Evolutionary conservation across 768 basidiomycete genomes (phyloP), one percentile per base, ranked within the genome.

Genomic region (Sporobolomyces phaffii): DNA sequence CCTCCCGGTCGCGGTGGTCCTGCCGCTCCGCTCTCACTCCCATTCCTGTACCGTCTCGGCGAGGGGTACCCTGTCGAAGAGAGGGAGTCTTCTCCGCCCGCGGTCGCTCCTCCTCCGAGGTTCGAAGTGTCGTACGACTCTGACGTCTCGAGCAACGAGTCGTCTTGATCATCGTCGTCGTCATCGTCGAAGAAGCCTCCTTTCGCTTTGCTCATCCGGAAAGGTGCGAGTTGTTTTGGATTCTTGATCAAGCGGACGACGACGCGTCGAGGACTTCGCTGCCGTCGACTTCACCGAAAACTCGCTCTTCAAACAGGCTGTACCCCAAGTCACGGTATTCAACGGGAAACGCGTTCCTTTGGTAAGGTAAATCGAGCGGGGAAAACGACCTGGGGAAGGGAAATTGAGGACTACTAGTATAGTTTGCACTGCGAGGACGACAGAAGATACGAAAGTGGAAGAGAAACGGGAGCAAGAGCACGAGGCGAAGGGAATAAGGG

Each of bases 101-200:
- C 50, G 15, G 29, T 31, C n/a, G 34, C 52, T 28, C 24, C 24
- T 51, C 33, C 52, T 40, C 52, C 52, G 8, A 13, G 22, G 20
- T 26, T 24, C 31, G 49, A 40, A 0, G 58, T 33, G 38, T 62
- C 53, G 52, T 33, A 51, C 29, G 64, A 65, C 22, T 65, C 64
- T 0, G 13, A 40, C 18, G 28, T 18, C 45, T 41, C 50, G 13
- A 34, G 29, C 24, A 49, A 29, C 31, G 33, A 34, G 17, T 33
- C 20, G 28, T 28, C 6, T 14, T 28, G 54, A 43, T 56, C 50
- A 15, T 68, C 66, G 26, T 62, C 60, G 34, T 68, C 66, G 50
- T 68, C 66, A 28, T 68, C 66, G 44, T 68, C 66, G 44, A 59
- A 58, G 61, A 68, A 68, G 14, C 56, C 56, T 22, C 60, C 66